phyloP scores from a whole-genome alignment of 345 rosid genomes.

The Salix brachista region DNA sequence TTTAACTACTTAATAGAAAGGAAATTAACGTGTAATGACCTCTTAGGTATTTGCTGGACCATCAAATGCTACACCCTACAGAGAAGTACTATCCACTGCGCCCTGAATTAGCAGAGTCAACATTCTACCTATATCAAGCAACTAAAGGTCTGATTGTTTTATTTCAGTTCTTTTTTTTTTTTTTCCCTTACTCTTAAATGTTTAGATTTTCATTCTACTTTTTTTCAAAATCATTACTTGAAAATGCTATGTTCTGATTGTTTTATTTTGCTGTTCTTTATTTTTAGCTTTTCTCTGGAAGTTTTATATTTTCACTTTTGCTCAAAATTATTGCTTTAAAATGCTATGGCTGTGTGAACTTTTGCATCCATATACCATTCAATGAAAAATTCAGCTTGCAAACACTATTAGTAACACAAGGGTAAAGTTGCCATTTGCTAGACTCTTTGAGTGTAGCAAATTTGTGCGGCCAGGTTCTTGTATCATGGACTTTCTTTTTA shows the following conservation, averaged over 20 bases:
- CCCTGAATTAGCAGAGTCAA: conserved; percentile 94
- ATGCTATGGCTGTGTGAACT: neutral
- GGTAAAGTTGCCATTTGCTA: neutral
- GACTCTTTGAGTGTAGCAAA: neutral
- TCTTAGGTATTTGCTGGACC: conserved; percentile 76
- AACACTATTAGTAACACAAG: neutral
- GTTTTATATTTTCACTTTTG: neutral
- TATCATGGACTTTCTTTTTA: neutral
- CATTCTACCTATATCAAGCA: conserved; percentile 94
- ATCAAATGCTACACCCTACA: conserved; percentile 84
- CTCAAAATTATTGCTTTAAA: conserved; percentile 2
- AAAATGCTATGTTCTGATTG: neutral
- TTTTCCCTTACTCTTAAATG: neutral
- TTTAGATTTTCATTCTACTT: neutral
- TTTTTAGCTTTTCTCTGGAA: neutral
- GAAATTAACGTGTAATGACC: conserved; percentile 12
- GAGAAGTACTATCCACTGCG: conserved; percentile 94
- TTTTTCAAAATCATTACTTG: neutral
- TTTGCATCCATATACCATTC: neutral
- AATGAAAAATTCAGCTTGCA: neutral
- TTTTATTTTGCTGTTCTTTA: neutral
- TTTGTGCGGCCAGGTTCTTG: neutral
- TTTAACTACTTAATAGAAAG: conserved; percentile 5
- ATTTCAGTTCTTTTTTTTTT: neutral
- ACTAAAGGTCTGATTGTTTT: conserved; percentile 62